Conservation (phyloP, 345 rosid species). For the Mangifera indica region DNA sequence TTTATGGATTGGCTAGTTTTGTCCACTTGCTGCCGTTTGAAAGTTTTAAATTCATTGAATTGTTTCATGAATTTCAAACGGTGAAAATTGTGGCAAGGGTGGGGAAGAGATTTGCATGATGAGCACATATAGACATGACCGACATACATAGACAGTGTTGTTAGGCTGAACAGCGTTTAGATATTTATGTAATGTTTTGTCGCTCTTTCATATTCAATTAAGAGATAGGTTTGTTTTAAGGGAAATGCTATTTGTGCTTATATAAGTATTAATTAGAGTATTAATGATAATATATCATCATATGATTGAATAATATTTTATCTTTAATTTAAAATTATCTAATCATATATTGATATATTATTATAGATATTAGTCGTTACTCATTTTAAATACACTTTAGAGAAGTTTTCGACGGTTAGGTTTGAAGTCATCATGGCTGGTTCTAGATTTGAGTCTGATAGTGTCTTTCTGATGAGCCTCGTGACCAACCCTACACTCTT, state of each 20-base stretch:
- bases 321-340: too few relatives aligned
- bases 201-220: too few relatives aligned
- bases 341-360: too few relatives aligned
- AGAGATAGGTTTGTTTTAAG: not conserved
- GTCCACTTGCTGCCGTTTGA: conserved; percentile 10
- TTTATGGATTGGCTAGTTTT: not conserved
- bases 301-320: too few relatives aligned
- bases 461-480: conserved; percentile 16
- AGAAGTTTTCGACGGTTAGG: too few relatives aligned
- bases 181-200: not conserved
- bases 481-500: conserved; percentile 24
- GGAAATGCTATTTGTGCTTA: too few relatives aligned
- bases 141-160: not conserved
- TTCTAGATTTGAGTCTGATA: conserved; percentile 10
- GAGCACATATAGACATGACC: not conserved
- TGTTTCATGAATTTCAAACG: not conserved
- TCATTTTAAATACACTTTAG: too few relatives aligned
- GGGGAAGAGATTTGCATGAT: not conserved
- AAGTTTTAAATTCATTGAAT: not conserved
- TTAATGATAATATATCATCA: too few relatives aligned
- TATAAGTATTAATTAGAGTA: too few relatives aligned
- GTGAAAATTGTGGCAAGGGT: not conserved
- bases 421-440: not conserved
- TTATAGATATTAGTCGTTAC: too few relatives aligned
- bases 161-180: not conserved